phyloP scores from a whole-genome alignment of 78 protist species.

The Planoprotostelium fungivorum region DNA sequence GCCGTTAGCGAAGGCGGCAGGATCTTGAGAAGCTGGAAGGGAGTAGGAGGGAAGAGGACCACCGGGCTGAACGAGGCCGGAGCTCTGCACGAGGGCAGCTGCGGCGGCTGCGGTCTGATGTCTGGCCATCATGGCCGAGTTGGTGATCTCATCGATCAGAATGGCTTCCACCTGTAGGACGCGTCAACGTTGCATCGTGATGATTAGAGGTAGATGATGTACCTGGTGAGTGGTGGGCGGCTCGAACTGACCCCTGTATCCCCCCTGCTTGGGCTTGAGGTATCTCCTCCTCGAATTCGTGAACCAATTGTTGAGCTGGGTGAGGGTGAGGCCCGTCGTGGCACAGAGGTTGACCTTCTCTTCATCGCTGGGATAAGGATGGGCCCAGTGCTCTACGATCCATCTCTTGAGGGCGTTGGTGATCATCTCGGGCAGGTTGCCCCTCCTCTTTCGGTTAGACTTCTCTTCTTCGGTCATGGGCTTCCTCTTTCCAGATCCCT shows the following conservation, averaged over 20 bases:
- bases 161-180: not conserved
- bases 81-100: not conserved
- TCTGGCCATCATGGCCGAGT: not conserved
- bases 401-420: slow-evolving; percentile 57
- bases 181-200: not conserved
- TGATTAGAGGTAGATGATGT: not conserved
- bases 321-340: slow-evolving; percentile 51
- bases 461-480: not conserved
- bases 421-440: slow-evolving; percentile 49
- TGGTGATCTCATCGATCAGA: not conserved
- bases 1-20: too few species aligned
- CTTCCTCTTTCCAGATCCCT: not conserved
- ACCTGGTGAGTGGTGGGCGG: not conserved
- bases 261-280: not conserved
- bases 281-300: slow-evolving; percentile 75
- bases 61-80: not conserved
- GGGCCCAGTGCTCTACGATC: slow-evolving; percentile 66
- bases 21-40: not conserved
- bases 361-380: slow-evolving; percentile 86
- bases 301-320: slow-evolving; percentile 82
- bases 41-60: not conserved
- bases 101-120: not conserved
- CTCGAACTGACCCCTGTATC: not conserved
- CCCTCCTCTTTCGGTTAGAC: slow-evolving; percentile 28
- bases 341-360: slow-evolving; percentile 61